Evolutionary conservation across 345 rosid species (phyloP).

Genomic region (Populus euphratica): DNA sequence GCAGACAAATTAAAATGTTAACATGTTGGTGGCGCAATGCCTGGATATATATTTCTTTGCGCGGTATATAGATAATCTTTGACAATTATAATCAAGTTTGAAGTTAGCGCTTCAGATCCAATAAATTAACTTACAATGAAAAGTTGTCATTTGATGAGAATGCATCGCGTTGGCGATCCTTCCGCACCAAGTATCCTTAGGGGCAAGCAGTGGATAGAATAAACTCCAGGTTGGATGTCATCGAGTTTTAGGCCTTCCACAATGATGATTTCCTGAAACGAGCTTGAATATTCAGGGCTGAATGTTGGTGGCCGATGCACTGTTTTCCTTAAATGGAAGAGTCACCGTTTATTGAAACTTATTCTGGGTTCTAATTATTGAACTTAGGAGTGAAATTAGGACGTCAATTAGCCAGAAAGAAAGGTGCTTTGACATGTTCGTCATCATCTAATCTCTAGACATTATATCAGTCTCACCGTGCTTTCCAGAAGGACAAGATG

Average conservation of each 20-base stretch:
- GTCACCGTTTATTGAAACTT: neutral
- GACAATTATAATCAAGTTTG: neutral
- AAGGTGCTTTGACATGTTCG: neutral
- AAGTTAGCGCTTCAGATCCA: neutral
- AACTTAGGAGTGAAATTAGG: neutral
- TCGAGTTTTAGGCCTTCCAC: slow-evolving; percentile 42
- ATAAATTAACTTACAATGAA: neutral
- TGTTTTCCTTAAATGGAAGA: neutral
- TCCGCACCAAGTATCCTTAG: slow-evolving; percentile 39
- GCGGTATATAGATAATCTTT: neutral
- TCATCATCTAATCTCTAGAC: neutral
- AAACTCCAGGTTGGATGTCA: slow-evolving; percentile 29
- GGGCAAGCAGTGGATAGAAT: slow-evolving; percentile 39
- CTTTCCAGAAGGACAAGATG: slow-evolving; percentile 38
- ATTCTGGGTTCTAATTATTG: neutral
- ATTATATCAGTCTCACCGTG: slow-evolving; percentile 21
- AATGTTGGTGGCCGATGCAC: neutral
- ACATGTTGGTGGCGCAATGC: neutral
- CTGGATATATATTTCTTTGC: neutral
- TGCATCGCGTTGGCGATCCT: slow-evolving; percentile 43
- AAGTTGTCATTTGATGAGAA: slow-evolving; percentile 36
- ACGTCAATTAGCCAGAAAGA: neutral
- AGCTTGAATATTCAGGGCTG: neutral
- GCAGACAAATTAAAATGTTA: neutral
- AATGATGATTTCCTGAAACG: slow-evolving; percentile 34